Evolutionary conservation across 192 early-diverging fungal genomes (phyloP).

Genomic region (Pilobolus umbonatus): DNA sequence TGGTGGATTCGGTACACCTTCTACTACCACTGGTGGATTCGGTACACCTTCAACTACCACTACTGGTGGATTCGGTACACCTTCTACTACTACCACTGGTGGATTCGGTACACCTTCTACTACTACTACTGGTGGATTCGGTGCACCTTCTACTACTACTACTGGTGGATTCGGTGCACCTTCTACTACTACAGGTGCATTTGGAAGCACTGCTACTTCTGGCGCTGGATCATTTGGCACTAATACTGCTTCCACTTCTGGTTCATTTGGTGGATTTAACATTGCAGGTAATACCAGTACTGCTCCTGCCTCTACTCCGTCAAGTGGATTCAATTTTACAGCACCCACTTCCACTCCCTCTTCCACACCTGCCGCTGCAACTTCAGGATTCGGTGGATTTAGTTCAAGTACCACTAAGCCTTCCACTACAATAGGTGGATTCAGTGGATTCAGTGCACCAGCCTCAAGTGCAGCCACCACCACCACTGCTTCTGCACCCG

Average conservation of each 20-base stretch:
- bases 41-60: constrained; percentile 6
- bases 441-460: constrained; percentile 16
- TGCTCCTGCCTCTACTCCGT: constrained; percentile 14
- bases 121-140: constrained; percentile 21
- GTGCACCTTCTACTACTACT: neutral
- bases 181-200: constrained; percentile 2
- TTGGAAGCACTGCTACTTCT: constrained; percentile 9
- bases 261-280: constrained; percentile 20
- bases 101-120: constrained; percentile 17
- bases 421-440: constrained; percentile 10
- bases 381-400: constrained; percentile 11
- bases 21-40: constrained; percentile 26
- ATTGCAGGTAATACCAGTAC: constrained; percentile 3
- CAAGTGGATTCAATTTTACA: constrained; percentile 20
- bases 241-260: constrained; percentile 16
- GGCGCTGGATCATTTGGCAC: neutral
- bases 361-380: constrained; percentile 18
- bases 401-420: constrained; percentile 13
- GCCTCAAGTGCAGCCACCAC: constrained; percentile 32
- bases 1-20: constrained; percentile 17
- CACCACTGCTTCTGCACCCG: constrained; percentile 19
- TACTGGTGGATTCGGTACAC: constrained; percentile 20
- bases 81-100: constrained; percentile 3
- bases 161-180: constrained; percentile 6
- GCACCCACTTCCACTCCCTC: constrained; percentile 26